These are phyloP conservation scores for Furcasterigmium furcatum DNA, from an alignment of 2,329 filamentous ascomycete genomes.

Conservation along the genomic window DNA sequence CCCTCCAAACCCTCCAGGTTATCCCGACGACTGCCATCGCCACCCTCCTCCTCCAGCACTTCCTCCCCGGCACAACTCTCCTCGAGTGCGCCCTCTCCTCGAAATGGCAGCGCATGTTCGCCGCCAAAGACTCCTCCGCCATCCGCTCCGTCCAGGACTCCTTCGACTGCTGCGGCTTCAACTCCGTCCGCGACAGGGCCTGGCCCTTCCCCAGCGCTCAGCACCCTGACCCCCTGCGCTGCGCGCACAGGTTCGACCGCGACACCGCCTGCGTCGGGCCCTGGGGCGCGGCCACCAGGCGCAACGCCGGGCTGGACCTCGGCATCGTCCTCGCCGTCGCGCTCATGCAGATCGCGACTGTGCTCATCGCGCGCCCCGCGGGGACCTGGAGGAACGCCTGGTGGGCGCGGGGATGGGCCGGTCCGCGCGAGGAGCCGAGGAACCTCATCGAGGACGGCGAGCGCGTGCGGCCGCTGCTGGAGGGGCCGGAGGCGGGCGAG, in stretches of 20 bases:
- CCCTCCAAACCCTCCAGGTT: constrained; percentile 38
- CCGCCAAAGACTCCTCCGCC: constrained; percentile 40
- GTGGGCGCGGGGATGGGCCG: constrained; percentile 12
- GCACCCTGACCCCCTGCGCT: constrained; percentile 27
- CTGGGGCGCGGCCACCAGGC: constrained; percentile 55
- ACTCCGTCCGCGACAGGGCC: constrained; percentile 52
- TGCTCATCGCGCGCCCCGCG: constrained; percentile 9
- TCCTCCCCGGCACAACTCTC: constrained; percentile 23
- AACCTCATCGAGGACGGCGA: neutral
- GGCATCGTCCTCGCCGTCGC: constrained; percentile 50
- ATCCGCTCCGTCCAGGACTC: constrained; percentile 63
- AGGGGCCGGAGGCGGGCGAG: neutral
- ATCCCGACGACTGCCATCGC: constrained; percentile 39
- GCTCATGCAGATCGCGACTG: constrained; percentile 38
- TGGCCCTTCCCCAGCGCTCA: constrained; percentile 54
- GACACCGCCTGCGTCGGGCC: constrained; percentile 43
- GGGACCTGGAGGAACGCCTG: constrained; percentile 12
- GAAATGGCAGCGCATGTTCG: constrained; percentile 54
- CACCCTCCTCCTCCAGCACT: constrained; percentile 34
- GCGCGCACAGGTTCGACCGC: constrained; percentile 43
- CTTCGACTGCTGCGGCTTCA: constrained; percentile 65
- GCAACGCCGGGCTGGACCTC: constrained; percentile 51
- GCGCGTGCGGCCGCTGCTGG: neutral
- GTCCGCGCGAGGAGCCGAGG: constrained; percentile 5
- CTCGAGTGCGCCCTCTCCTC: constrained; percentile 52